phyloP scores from a whole-genome alignment of 495 filamentous ascomycete genomes.

The Chaetomidium leptoderma region DNA sequence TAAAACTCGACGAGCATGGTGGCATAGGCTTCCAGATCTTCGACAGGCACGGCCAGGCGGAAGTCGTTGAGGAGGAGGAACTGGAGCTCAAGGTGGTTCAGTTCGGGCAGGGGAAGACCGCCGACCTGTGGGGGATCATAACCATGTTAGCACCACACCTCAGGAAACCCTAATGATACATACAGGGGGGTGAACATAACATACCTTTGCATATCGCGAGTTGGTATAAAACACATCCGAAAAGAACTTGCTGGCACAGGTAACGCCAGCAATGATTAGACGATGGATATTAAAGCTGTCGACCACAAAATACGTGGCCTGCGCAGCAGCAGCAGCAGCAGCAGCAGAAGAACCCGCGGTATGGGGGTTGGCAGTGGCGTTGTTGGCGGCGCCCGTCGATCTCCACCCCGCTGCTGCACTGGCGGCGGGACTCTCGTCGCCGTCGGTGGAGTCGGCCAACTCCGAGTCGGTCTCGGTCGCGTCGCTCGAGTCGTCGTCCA shows the following conservation, averaged over 20 bases:
- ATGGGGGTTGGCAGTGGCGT: background rate
- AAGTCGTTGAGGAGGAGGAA: constrained; percentile 97
- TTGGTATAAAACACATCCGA: constrained; percentile 99
- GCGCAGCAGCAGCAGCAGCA: constrained; percentile 12
- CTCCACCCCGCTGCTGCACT: constrained; percentile 25
- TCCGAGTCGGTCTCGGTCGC: constrained; percentile 39
- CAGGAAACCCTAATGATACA: background rate
- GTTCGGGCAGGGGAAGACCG: constrained; percentile 88
- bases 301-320: constrained; percentile 79
- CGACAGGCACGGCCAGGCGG: constrained; percentile 85
- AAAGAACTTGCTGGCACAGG: constrained; percentile 99
- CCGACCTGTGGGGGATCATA: constrained; percentile 62
- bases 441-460: constrained; percentile 36
- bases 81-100: constrained; percentile 96
- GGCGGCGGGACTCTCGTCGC: constrained; percentile 24
- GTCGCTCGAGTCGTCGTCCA: constrained; percentile 18
- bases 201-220: constrained; percentile 97
- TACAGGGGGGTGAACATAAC: constrained; percentile 12
- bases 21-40: constrained; percentile 94
- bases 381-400: background rate
- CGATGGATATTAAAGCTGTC: constrained; percentile 99
- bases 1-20: constrained; percentile 99
- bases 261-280: constrained; percentile 94
- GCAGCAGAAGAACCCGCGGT: background rate
- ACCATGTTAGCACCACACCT: constrained; percentile 4